Evolutionary conservation across 176 grass and related monocot genomes (phyloP), one percentile per base, ranked within the genome.

Genomic region (Musa schizocarpa): DNA sequence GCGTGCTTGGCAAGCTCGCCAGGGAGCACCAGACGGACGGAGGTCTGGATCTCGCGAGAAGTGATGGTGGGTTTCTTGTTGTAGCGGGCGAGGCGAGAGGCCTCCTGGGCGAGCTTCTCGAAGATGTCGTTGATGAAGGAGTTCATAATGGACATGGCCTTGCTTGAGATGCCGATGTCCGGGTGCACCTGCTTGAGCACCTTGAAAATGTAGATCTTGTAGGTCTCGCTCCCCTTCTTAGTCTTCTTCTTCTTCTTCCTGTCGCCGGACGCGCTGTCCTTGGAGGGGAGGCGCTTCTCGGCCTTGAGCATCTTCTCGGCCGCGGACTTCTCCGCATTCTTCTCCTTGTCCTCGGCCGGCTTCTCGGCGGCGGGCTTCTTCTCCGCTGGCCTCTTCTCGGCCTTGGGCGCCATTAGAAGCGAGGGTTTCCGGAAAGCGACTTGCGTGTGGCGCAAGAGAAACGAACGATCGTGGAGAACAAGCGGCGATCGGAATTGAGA

Each of bases 71-170:
- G 77, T 53, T 79, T 79, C 77, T 79, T 79, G 77, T 79, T 79
- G 77, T 79, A 79, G 25, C 77, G 77, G 17, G 77, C 77, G 19
- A 79, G 77, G 26, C 77, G 77, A 9, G 77, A 71, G 1, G 77
- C 65, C 26, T 79, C 77, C 77, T 79, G 77, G 11, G 77, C 77
- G 53, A 79, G 77, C 66, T 79, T 79, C 77, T 79, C 77, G 51
- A 79, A 79, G 77, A 79, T 79, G n/a, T 79, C 77, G 54, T 79
- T 79, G 66, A 79, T 79, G 66, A 79, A 79, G 65, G 77, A 79
- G 53, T 79, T 79, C 77, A 79, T 79, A 52, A 79, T 79, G 77
- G 64, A 70, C 86, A 65, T 61, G 29, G 51, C 63, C 27, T 79
- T 79, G 66, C 77, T 79, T 5, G 65, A 70, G 77, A 79, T 79